phyloP scores from a whole-genome alignment of 371 early-diverging fungal genomes.

The Lichtheimia ramosa region DNA sequence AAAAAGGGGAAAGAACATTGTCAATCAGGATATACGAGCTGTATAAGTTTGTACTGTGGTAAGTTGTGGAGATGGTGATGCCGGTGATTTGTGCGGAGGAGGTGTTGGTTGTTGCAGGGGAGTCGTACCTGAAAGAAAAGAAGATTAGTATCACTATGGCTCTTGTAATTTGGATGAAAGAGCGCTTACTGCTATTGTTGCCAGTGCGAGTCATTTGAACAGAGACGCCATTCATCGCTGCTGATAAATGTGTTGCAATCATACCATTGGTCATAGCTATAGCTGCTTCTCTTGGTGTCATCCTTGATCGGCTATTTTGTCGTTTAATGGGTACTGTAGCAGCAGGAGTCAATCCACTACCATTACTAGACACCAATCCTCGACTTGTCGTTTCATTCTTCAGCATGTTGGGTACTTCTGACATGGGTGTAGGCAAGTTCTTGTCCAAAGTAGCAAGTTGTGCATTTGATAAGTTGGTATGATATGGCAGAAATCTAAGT shows the following conservation, averaged over 20 bases:
- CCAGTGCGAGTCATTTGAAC: neutral
- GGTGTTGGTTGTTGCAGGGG: constrained; percentile 12
- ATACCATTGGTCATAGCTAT: constrained; percentile 44
- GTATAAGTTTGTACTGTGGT: neutral
- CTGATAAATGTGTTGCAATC: constrained; percentile 42
- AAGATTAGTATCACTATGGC: neutral
- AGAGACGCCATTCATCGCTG: constrained; percentile 28
- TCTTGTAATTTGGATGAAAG: neutral
- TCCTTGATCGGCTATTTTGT: constrained; percentile 22
- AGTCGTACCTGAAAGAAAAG: neutral
- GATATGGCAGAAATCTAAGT: constrained; percentile 49
- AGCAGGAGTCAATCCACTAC: neutral
- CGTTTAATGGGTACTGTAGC: constrained; percentile 10
- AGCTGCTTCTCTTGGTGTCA: constrained; percentile 44
- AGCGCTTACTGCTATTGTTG: neutral
- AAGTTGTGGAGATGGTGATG: constrained; percentile 6
- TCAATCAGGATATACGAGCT: neutral
- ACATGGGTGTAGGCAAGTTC: constrained; percentile 1
- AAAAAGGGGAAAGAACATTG: neutral
- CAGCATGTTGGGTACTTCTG: neutral
- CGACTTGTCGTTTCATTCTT: neutral
- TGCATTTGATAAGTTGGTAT: constrained; percentile 45
- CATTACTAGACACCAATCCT: neutral
- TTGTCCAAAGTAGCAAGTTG: constrained; percentile 46
- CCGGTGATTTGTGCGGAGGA: constrained; percentile 6